These are phyloP conservation scores for barrel medic (Medicago truncatula) DNA, from an alignment of 306 rosid species.

Conservation along the genomic window MtrunA17r5.0-ANR NC_053042.1:36137501-36138000, in stretches of 20 bases:
- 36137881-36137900: constrained; percentile 5
- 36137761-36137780: neutral
- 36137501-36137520: neutral
- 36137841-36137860: constrained; percentile 6
- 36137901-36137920: neutral
- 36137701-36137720: constrained; percentile 5
- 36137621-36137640: neutral
- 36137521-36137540: neutral
- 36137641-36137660: constrained; percentile 15
- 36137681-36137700: neutral
- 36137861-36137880: constrained; percentile 4
- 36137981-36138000: neutral
- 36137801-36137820: constrained; percentile 14
- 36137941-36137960: neutral
- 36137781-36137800: constrained; percentile 21
- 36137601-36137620: neutral
- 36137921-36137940: neutral
- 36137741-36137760: neutral
- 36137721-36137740: constrained; percentile 17
- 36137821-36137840: constrained; percentile 9
- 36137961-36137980: neutral
- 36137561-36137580: neutral
- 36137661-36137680: neutral
- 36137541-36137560: neutral
- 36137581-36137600: neutral